Conservation (phyloP, 2,329 filamentous ascomycete species). For the Cercospora sp. region DNA sequence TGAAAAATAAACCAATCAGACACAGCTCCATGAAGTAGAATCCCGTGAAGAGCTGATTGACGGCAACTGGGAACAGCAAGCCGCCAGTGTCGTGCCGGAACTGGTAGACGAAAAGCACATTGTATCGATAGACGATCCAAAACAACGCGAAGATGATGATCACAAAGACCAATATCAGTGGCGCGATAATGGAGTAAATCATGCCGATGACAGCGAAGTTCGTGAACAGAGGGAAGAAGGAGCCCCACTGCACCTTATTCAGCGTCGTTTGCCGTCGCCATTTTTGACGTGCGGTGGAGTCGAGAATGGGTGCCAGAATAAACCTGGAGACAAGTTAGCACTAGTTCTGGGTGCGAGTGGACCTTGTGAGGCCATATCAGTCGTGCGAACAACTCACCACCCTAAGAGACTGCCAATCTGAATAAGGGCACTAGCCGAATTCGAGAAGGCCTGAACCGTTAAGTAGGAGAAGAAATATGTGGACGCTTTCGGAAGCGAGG, state of each 20-base stretch:
- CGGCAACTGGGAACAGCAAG: conserved; percentile 83
- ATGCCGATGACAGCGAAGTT: conserved; percentile 88
- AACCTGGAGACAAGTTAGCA: conserved; percentile 49
- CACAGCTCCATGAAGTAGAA: conserved; percentile 93
- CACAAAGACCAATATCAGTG: conserved; percentile 88
- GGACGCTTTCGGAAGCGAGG: conserved; percentile 78
- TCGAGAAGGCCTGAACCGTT: conserved; percentile 88
- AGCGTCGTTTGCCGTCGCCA: conserved; percentile 81
- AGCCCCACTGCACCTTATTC: conserved; percentile 80
- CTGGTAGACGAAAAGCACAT: conserved; percentile 90
- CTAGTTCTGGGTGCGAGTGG: neutral
- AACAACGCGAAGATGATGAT: conserved; percentile 87
- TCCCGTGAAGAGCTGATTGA: conserved; percentile 94
- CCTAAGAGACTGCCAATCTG: conserved; percentile 76
- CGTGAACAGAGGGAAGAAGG: conserved; percentile 93
- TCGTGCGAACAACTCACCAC: conserved; percentile 53
- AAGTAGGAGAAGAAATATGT: conserved; percentile 99
- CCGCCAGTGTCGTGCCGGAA: conserved; percentile 91
- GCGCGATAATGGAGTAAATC: conserved; percentile 86
- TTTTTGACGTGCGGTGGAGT: conserved; percentile 79
- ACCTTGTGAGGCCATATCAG: neutral
- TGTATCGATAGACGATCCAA: conserved; percentile 95
- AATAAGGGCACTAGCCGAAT: conserved; percentile 83
- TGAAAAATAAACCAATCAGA: conserved; percentile 85
- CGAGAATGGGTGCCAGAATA: conserved; percentile 74